phyloP scores from a whole-genome alignment of 1,139 yeast genomes.

The Blastobotrys capitulatus region DNA sequence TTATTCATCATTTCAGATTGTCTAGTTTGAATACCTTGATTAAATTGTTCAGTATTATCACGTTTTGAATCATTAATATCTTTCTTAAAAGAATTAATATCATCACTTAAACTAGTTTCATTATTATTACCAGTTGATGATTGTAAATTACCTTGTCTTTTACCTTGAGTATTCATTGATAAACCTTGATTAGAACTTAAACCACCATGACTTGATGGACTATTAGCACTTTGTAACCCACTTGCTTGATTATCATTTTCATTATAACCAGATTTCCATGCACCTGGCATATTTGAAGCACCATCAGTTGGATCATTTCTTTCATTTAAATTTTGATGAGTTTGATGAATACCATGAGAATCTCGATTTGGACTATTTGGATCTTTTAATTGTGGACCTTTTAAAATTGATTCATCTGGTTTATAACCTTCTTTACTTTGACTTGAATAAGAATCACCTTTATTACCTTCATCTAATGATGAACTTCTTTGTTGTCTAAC shows the following conservation, averaged over 20 bases:
- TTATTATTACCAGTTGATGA: neutral
- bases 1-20: neutral
- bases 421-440: too few relatives aligned
- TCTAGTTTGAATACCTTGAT: neutral
- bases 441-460: too few relatives aligned
- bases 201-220: neutral
- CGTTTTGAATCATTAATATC: neutral
- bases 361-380: too few relatives aligned
- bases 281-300: neutral
- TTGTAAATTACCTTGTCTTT: neutral
- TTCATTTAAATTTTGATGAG: too few relatives aligned
- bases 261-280: neutral
- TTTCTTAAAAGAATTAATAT: neutral
- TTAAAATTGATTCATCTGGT: too few relatives aligned
- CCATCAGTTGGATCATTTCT: too few relatives aligned
- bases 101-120: neutral
- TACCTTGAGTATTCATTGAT: neutral
- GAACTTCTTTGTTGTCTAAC: too few relatives aligned
- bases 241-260: neutral
- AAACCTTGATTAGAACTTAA: neutral
- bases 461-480: too few relatives aligned
- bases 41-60: neutral
- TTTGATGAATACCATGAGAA: too few relatives aligned
- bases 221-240: neutral
- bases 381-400: too few relatives aligned